phyloP scores from a whole-genome alignment of 2,329 filamentous ascomycete species.

The Didymella pomorum region DNA sequence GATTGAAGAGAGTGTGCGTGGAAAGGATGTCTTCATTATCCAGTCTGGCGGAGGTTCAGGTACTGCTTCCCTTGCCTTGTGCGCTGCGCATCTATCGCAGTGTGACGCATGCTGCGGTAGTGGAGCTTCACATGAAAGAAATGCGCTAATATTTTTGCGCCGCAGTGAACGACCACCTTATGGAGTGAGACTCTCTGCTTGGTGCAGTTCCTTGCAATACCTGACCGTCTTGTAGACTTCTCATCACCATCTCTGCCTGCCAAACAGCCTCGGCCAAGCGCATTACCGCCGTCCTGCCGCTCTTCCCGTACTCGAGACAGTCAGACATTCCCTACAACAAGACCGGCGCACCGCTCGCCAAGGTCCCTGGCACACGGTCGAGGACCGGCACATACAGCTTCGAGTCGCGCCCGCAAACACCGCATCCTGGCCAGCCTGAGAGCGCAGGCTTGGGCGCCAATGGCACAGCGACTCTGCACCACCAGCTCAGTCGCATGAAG shows the following conservation, averaged over 20 bases:
- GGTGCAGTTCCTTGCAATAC: constrained; percentile 33
- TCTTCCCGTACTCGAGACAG: constrained; percentile 97
- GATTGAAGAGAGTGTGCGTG: constrained; percentile 94
- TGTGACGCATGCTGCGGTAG: background rate
- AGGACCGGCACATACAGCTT: constrained; percentile 74
- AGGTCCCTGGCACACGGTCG: constrained; percentile 57
- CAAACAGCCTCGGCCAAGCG: constrained; percentile 91
- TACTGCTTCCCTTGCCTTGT: constrained; percentile 14
- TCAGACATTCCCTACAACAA: constrained; percentile 98
- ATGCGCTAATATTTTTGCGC: constrained; percentile 28
- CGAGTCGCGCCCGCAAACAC: constrained; percentile 89
- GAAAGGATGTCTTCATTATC: constrained; percentile 97
- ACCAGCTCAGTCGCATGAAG: constrained; percentile 74
- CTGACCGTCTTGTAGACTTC: constrained; percentile 60
- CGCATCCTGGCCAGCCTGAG: constrained; percentile 73
- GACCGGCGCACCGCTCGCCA: constrained; percentile 84
- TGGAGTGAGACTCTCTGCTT: constrained; percentile 65
- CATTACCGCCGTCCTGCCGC: constrained; percentile 90
- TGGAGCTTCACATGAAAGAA: constrained; percentile 13
- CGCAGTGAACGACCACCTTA: constrained; percentile 88
- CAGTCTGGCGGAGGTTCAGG: constrained; percentile 85
- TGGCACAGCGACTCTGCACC: constrained; percentile 72
- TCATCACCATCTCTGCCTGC: constrained; percentile 98
- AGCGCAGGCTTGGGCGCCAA: constrained; percentile 68
- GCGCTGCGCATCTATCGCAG: background rate